A percentile compares a stretch with the other conserved stretches of the same genome.
Evolutionary conservation across 2,329 filamentous ascomycete species (phyloP).

Genomic region (Colletotrichum abscissum): DNA sequence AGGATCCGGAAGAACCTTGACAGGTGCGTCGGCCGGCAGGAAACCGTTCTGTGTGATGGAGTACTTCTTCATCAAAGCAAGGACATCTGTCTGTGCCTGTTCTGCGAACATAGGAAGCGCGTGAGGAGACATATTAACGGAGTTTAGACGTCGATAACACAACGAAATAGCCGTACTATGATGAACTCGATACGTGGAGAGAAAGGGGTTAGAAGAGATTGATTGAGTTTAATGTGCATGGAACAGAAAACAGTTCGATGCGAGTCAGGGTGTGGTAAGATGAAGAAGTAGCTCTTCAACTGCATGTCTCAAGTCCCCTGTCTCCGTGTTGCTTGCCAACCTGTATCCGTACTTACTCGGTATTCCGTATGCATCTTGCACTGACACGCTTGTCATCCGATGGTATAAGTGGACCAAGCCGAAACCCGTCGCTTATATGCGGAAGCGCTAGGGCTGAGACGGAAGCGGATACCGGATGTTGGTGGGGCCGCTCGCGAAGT

Average conservation of each 20-base stretch:
- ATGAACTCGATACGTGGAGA: not conserved
- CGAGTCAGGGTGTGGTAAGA: slow-evolving; percentile 15
- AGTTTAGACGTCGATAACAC: not conserved
- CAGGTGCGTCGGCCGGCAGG: slow-evolving; percentile 76
- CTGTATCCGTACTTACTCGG: not conserved
- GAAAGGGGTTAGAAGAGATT: not conserved
- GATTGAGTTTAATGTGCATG: not conserved
- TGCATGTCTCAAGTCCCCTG: not conserved
- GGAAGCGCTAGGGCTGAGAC: slow-evolving; percentile 25
- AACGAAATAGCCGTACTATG: not conserved
- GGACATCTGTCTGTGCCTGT: slow-evolving; percentile 23
- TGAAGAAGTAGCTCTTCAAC: slow-evolving; percentile 16
- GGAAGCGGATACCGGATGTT: slow-evolving; percentile 34
- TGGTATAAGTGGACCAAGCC: slow-evolving; percentile 21
- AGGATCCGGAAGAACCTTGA: slow-evolving; percentile 70
- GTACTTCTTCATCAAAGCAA: slow-evolving; percentile 45
- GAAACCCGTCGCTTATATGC: slow-evolving; percentile 33
- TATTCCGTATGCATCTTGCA: not conserved
- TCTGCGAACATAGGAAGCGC: slow-evolving; percentile 42
- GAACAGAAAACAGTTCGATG: not conserved
- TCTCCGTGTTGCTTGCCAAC: not conserved
- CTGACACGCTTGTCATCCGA: slow-evolving; percentile 12
- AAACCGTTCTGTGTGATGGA: slow-evolving; percentile 74
- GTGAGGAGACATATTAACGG: slow-evolving; percentile 55
- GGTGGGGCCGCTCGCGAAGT: slow-evolving; percentile 20